Evolutionary conservation across 148 eudicot genomes (phyloP), one percentile per base, ranked within the genome.

Genomic region (Silene conica): DNA sequence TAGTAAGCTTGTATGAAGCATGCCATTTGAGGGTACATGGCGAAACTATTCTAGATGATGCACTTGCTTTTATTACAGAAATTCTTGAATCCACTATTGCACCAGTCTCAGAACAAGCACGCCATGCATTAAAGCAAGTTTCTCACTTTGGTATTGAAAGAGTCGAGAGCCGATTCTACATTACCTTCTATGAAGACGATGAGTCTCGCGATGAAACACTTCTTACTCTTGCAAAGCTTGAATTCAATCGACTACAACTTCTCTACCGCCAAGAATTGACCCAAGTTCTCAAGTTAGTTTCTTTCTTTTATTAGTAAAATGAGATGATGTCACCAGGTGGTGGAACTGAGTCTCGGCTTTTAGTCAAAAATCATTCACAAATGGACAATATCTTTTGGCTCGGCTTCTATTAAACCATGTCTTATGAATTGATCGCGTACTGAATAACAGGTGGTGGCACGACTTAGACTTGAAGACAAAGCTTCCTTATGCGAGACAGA

Each of bases 361-460:
- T n/a, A n/a, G n/a, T n/a, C n/a, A n/a, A n/a, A n/a, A n/a, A n/a
- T n/a, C n/a, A n/a, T n/a, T 26, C 28, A 26, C 28, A 26, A 26
- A 26, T 31, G 34, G 34, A 31, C 34, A 31, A 31, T 31, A 1
- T 3, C 4, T 31, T 31, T 31, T 31, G 3, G 2, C 34, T 31
- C 34, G 34, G 34, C 34, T 31, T 31, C 1, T 31, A 31, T 31
- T 31, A 31, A 31, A 3, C 34, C 34, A 28, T 28, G 34, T 31
- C 34, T 31, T 31, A 31, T 31, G 34, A 31, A 31, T 31, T 3
- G 34, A 46, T 46, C n/a, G n/a, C n/a, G n/a, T 8, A 8, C 4
- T 46, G 52, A 12, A 46, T 4, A 12, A 46, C 13, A 83, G 87
- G 69, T 84, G 87, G 85, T 86, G 83, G 85, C 77, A 77, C 8